These are phyloP conservation scores for Myochromella boudieri DNA, from an alignment of 768 basidiomycete genomes.

Conservation along the genomic window DNA sequence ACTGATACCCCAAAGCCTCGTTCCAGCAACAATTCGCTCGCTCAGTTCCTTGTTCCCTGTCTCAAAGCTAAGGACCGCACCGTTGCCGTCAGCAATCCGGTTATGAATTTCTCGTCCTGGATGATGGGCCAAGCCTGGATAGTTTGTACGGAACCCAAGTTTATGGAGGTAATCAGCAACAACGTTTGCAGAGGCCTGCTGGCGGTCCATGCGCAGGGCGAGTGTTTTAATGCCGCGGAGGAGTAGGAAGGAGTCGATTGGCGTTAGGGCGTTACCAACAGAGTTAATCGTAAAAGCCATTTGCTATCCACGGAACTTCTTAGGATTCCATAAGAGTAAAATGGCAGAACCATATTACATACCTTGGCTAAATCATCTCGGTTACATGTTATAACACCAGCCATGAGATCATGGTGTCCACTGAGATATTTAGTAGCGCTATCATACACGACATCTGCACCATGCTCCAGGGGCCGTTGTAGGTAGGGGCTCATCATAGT, in stretches of 20 bases:
- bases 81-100: constrained; percentile 86
- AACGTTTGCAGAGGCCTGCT: constrained; percentile 76
- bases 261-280: constrained; percentile 90
- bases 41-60: constrained; percentile 90
- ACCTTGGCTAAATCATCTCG: constrained; percentile 89
- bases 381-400: constrained; percentile 91
- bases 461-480: constrained; percentile 92
- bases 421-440: constrained; percentile 97
- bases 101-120: constrained; percentile 88
- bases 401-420: constrained; percentile 99
- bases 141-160: constrained; percentile 89
- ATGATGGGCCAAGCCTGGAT: constrained; percentile 84
- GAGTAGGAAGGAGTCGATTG: constrained; percentile 95
- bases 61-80: constrained; percentile 92
- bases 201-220: constrained; percentile 93
- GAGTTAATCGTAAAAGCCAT: constrained; percentile 91
- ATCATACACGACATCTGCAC: constrained; percentile 97
- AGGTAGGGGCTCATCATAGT: constrained; percentile 99
- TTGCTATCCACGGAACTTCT: constrained; percentile 46
- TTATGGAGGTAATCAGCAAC: constrained; percentile 85
- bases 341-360: constrained; percentile 10
- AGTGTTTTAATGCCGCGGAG: constrained; percentile 96
- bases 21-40: constrained; percentile 89
- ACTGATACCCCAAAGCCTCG: constrained; percentile 94
- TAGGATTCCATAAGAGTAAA: constrained; percentile 7